These are phyloP conservation scores for Alternaria novae-zelandiae DNA, from an alignment of 2,329 filamentous ascomycete species.

Conservation along the genomic window DNA sequence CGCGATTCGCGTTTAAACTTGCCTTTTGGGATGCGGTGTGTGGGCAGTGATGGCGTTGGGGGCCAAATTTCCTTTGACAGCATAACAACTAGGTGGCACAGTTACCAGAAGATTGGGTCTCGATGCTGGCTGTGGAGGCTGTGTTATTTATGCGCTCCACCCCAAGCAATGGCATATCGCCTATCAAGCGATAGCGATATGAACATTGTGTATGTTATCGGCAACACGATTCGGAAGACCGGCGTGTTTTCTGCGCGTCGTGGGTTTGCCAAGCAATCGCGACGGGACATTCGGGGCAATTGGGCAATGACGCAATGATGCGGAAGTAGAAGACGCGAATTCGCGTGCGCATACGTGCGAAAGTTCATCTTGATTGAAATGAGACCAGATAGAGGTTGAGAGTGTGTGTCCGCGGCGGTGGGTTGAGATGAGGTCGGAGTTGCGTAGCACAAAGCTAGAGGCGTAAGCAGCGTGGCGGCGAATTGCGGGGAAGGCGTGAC, in stretches of 20 bases:
- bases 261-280: not conserved
- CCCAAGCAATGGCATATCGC: not conserved
- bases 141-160: not conserved
- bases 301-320: not conserved
- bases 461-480: not conserved
- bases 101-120: not conserved
- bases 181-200: not conserved
- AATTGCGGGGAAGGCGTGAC: constrained; percentile 6
- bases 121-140: not conserved
- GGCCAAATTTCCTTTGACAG: not conserved
- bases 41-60: not conserved
- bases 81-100: not conserved
- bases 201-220: not conserved
- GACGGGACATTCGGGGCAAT: not conserved
- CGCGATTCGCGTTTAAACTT: not conserved
- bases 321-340: not conserved
- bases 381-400: too few relatives aligned
- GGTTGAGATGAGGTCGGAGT: constrained; percentile 1
- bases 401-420: not conserved
- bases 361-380: too few relatives aligned
- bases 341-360: not conserved
- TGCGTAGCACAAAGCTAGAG: not conserved
- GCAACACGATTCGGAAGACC: not conserved
- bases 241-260: not conserved
- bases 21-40: not conserved